Evolutionary conservation across 768 basidiomycete species (phyloP).

Genomic region (Rickenella mellea): DNA sequence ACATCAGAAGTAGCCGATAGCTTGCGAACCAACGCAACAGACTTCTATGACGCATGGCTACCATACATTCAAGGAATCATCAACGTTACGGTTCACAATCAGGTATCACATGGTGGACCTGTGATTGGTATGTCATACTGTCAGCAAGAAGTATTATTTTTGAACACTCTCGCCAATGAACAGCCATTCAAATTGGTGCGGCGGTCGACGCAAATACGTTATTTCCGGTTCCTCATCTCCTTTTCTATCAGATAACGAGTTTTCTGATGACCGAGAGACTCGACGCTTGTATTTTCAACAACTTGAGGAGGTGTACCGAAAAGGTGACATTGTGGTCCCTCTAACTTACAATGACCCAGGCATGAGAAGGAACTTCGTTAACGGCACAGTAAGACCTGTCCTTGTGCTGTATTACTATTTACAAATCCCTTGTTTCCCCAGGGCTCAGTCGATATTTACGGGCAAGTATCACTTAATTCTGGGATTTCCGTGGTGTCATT

Average conservation of each 20-base stretch:
- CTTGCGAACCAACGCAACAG: constrained; percentile 66
- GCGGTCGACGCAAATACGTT: too few relatives aligned
- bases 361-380: constrained; percentile 49
- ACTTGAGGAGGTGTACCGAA: constrained; percentile 44
- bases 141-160: background rate
- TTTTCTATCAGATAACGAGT: too few relatives aligned
- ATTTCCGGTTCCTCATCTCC: too few relatives aligned
- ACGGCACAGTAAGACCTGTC: constrained; percentile 46
- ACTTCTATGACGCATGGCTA: constrained; percentile 63
- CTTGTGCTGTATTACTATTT: background rate
- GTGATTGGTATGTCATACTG: constrained; percentile 45
- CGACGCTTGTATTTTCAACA: constrained; percentile 42
- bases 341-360: constrained; percentile 70
- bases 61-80: constrained; percentile 64
- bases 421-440: constrained; percentile 11
- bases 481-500: background rate
- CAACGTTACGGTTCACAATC: constrained; percentile 47
- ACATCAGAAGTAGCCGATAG: constrained; percentile 56
- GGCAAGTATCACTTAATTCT: constrained; percentile 26
- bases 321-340: constrained; percentile 54
- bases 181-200: constrained; percentile 53
- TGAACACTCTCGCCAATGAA: background rate
- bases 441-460: constrained; percentile 72
- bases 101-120: constrained; percentile 65
- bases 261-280: background rate